These are phyloP conservation scores for Lepiota subincarnata DNA, from an alignment of 768 basidiomycete genomes.

Conservation along the genomic window DNA sequence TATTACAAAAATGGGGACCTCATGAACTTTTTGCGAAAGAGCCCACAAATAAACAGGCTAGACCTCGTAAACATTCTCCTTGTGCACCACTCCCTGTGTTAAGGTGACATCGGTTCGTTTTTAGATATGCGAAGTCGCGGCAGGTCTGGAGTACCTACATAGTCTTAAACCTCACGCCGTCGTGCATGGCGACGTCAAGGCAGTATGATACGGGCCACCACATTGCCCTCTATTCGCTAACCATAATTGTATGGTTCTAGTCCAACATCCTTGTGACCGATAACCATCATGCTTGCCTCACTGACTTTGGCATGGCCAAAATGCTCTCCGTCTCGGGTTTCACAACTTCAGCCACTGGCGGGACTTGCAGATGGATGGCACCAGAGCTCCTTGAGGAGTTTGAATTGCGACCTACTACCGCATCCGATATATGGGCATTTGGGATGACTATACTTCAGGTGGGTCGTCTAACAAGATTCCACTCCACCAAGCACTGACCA, in stretches of 20 bases:
- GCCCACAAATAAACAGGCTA: constrained; percentile 10
- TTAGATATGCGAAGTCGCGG: constrained; percentile 14
- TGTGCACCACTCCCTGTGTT: background rate
- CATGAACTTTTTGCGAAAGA: constrained; percentile 7
- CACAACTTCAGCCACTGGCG: constrained; percentile 27
- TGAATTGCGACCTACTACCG: constrained; percentile 17
- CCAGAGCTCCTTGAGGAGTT: constrained; percentile 24
- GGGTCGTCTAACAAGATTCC: background rate
- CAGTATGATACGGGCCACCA: constrained; percentile 17
- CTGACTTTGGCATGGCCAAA: constrained; percentile 38
- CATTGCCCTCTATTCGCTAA: background rate
- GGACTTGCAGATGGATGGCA: constrained; percentile 39
- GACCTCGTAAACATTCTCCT: constrained; percentile 4
- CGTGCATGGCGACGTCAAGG: constrained; percentile 36
- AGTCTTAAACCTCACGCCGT: constrained; percentile 15
- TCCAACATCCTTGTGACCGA: constrained; percentile 33
- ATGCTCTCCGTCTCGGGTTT: constrained; percentile 32
- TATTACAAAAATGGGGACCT: constrained; percentile 16
- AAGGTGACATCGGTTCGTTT: background rate
- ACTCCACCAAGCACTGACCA: background rate
- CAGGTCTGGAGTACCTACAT: constrained; percentile 18
- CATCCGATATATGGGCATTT: constrained; percentile 33
- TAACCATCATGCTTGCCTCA: constrained; percentile 24
- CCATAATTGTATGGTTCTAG: constrained; percentile 18
- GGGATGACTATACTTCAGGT: constrained; percentile 34